These are phyloP conservation scores for Botryotinia narcissicola DNA, from an alignment of 2,329 filamentous ascomycete genomes.

Conservation along the genomic window DNA sequence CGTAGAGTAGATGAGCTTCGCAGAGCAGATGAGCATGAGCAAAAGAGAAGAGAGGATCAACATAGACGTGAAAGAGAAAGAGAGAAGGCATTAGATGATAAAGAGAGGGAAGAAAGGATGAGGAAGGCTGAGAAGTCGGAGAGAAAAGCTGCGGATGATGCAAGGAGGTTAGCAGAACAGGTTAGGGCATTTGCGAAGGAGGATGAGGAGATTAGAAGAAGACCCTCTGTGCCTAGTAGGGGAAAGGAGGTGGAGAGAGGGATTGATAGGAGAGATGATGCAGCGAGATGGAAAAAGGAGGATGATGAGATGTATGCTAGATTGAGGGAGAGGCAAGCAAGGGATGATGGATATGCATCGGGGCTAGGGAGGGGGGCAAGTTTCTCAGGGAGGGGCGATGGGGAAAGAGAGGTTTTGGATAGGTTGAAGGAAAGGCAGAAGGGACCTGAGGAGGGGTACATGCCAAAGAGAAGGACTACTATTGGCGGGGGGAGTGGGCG, in stretches of 20 bases:
- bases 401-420: constrained; percentile 11
- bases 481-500: neutral
- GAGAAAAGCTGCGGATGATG: constrained; percentile 21
- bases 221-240: constrained; percentile 32
- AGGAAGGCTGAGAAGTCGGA: constrained; percentile 18
- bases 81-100: neutral
- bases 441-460: constrained; percentile 2
- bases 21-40: neutral
- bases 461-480: constrained; percentile 16
- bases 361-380: neutral
- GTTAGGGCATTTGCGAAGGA: constrained; percentile 27
- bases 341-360: neutral
- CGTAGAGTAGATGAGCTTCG: neutral
- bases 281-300: neutral
- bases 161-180: constrained; percentile 23
- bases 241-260: constrained; percentile 18
- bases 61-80: constrained; percentile 7
- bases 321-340: neutral
- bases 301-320: constrained; percentile 11
- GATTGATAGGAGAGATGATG: constrained; percentile 10
- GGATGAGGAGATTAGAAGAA: constrained; percentile 34
- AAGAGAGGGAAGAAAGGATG: constrained; percentile 4
- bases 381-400: neutral
- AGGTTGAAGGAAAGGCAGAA: constrained; percentile 26
- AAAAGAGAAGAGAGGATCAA: neutral